These are phyloP conservation scores for Sporobolomyces roseus DNA, from an alignment of 768 basidiomycete species.

Conservation along the genomic window DNA sequence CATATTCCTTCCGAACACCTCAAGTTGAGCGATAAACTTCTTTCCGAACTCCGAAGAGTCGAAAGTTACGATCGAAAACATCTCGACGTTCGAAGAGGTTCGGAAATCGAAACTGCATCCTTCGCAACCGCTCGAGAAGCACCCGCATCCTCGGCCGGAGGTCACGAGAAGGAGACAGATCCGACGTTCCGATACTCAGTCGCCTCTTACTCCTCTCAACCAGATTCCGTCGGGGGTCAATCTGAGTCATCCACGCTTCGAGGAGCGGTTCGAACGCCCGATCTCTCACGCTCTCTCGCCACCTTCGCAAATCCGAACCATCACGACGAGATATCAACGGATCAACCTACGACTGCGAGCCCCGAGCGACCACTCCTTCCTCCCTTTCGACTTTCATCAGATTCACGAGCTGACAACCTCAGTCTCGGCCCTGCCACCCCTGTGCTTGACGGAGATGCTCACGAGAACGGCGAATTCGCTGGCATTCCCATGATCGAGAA, in stretches of 20 bases:
- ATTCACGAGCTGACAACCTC: constrained; percentile 13
- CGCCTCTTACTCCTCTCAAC: background rate
- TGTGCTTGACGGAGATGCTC: background rate
- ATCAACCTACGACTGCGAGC: background rate
- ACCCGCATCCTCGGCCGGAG: too few relatives aligned
- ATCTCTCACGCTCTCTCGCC: background rate
- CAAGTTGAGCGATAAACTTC: constrained; percentile 8
- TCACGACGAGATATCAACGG: background rate
- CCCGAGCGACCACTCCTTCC: constrained; percentile 1
- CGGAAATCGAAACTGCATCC: background rate
- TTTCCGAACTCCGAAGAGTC: constrained; percentile 7
- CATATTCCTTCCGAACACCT: constrained; percentile 7
- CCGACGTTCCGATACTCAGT: background rate
- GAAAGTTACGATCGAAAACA: constrained; percentile 1
- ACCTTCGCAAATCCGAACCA: constrained; percentile 2
- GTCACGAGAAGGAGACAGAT: background rate
- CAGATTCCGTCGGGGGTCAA: constrained; percentile 4
- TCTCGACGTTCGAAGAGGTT: background rate
- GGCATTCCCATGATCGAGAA: too few relatives aligned
- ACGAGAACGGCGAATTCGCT: background rate
- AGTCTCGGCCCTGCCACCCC: constrained; percentile 12
- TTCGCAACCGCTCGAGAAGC: too few relatives aligned
- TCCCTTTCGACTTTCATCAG: constrained; percentile 14
- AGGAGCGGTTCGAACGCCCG: constrained; percentile 1
- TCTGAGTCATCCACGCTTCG: constrained; percentile 17